A percentile compares a stretch with the other conserved stretches of the same genome.
These are phyloP conservation scores for Polytrichum commune DNA, from an alignment of 225 moss, liverwort and hornwort genomes.

Conservation along the genomic window DNA sequence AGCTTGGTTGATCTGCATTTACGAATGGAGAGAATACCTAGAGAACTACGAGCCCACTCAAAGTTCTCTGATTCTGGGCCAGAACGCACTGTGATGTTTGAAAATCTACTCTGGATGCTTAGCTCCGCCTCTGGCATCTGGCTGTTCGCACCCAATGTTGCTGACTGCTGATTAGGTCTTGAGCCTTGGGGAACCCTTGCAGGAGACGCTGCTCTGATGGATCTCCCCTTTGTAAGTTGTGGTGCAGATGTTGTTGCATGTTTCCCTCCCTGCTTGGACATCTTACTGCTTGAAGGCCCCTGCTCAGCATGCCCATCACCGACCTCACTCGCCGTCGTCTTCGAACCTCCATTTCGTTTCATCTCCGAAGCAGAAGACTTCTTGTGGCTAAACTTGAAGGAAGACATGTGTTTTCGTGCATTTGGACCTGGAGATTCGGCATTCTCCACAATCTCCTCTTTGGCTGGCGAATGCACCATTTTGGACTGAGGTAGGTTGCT, in stretches of 20 bases:
- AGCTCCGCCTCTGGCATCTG: conserved; percentile 34
- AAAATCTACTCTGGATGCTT: conserved; percentile 61
- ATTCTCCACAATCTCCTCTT: conserved; percentile 54
- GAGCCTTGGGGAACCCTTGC: conserved; percentile 9
- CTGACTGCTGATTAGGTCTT: conserved; percentile 10
- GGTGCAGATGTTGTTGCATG: conserved; percentile 5
- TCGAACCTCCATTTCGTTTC: conserved; percentile 21
- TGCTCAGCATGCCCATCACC: not conserved
- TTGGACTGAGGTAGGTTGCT: conserved; percentile 3
- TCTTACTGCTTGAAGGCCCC: conserved; percentile 1
- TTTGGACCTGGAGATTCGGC: conserved; percentile 31
- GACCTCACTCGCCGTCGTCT: not conserved
- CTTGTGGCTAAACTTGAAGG: conserved; percentile 48
- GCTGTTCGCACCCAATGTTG: conserved; percentile 7
- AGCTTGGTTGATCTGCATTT: conserved; percentile 14
- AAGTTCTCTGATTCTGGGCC: conserved; percentile 64
- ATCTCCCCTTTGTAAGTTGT: conserved; percentile 30
- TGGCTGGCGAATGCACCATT: conserved; percentile 23
- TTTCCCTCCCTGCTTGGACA: conserved; percentile 17
- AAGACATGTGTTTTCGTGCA: conserved; percentile 50
- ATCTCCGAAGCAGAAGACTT: conserved; percentile 17
- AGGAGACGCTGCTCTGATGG: conserved; percentile 34
- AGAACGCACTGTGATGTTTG: conserved; percentile 73
- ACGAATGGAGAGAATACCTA: conserved; percentile 69
- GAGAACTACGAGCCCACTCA: conserved; percentile 66